These are phyloP conservation scores for Penicillium sp. DNA, from an alignment of 2,329 filamentous ascomycete species.

Conservation along the genomic window DNA sequence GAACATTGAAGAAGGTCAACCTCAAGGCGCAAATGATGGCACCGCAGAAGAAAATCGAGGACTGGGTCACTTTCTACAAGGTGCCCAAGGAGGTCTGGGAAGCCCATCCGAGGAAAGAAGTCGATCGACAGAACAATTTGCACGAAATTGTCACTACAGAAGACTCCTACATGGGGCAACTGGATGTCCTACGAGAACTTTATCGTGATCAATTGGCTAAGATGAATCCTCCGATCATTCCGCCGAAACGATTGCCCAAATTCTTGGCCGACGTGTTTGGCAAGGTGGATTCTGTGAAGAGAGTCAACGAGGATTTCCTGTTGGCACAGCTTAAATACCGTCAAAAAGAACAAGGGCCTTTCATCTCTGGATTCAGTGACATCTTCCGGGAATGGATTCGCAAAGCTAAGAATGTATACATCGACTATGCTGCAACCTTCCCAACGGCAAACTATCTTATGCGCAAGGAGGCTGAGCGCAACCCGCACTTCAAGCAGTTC, in stretches of 20 bases:
- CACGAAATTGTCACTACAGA: slow-evolving; percentile 94
- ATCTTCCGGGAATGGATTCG: slow-evolving; percentile 98
- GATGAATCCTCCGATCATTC: slow-evolving; percentile 70
- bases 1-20: slow-evolving; percentile 90
- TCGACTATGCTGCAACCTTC: slow-evolving; percentile 83
- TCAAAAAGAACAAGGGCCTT: slow-evolving; percentile 92
- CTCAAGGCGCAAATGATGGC: slow-evolving; percentile 64
- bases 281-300: slow-evolving; percentile 76
- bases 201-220: slow-evolving; percentile 72
- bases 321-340: slow-evolving; percentile 91
- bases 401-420: slow-evolving; percentile 78
- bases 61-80: slow-evolving; percentile 85
- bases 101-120: slow-evolving; percentile 68
- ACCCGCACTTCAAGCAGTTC: slow-evolving; percentile 77
- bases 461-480: slow-evolving; percentile 72
- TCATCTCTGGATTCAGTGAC: slow-evolving; percentile 87
- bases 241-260: slow-evolving; percentile 64
- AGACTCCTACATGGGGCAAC: slow-evolving; percentile 78
- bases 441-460: slow-evolving; percentile 75
- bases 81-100: slow-evolving; percentile 69
- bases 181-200: slow-evolving; percentile 73
- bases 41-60: slow-evolving; percentile 60
- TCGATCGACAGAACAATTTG: slow-evolving; percentile 84
- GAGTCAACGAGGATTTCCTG: slow-evolving; percentile 85
- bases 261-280: slow-evolving; percentile 85